Conservation (phyloP, 257 asterid species). For the Salvia rosmarinus region DNA sequence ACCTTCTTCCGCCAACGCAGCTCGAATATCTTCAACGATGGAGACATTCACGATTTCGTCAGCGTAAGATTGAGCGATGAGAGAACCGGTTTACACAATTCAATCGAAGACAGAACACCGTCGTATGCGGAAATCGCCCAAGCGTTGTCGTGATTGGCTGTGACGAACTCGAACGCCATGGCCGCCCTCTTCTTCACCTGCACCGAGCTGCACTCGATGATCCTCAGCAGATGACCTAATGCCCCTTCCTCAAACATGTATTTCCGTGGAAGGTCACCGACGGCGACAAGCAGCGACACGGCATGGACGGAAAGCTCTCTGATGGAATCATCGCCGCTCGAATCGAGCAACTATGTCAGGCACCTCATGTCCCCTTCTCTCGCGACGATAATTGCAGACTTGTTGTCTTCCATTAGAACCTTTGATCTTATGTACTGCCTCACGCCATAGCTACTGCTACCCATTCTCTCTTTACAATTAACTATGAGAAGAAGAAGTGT, state of each 20-base stretch:
- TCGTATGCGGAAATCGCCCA: constrained; percentile 97
- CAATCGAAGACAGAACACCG: constrained; percentile 69
- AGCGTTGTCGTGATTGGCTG: constrained; percentile 80
- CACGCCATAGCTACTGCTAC: too few relatives aligned
- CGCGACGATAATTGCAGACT: constrained; percentile 58
- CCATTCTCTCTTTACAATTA: too few relatives aligned
- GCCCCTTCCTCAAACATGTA: constrained; percentile 93
- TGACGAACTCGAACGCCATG: constrained; percentile 82
- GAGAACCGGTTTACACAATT: constrained; percentile 82
- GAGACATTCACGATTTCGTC: constrained; percentile 81
- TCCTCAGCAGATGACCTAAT: constrained; percentile 78
- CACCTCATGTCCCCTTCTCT: constrained; percentile 66
- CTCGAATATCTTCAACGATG: constrained; percentile 64
- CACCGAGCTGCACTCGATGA: constrained; percentile 69
- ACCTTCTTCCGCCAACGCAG: constrained; percentile 76
- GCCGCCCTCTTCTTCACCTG: constrained; percentile 81
- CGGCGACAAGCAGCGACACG: constrained; percentile 69
- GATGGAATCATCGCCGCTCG: constrained; percentile 45
- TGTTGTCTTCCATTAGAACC: constrained; percentile 64
- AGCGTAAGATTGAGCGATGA: constrained; percentile 67
- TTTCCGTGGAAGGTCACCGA: constrained; percentile 65
- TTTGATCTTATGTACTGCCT: too few relatives aligned
- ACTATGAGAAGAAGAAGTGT: too few relatives aligned
- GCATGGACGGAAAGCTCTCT: constrained; percentile 72
- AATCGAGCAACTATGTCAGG: constrained; percentile 67